These are phyloP conservation scores for Scalesia atractyloides DNA, from an alignment of 129 eudicot genomes.

Conservation along the genomic window DNA sequence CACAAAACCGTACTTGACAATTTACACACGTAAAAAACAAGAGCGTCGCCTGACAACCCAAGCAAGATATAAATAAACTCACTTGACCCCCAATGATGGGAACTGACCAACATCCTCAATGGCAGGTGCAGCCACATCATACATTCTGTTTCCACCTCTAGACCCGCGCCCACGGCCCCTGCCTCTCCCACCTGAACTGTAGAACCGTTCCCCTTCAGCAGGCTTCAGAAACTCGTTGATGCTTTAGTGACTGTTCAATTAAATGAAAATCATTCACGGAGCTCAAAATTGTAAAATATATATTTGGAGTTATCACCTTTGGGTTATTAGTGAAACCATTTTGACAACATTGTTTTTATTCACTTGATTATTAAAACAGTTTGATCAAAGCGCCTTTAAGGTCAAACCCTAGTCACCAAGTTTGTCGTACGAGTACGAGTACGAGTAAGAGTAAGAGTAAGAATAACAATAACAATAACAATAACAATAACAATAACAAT, in stretches of 20 bases:
- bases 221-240: slow-evolving; percentile 86
- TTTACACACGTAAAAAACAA: slow-evolving; percentile 49
- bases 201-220: slow-evolving; percentile 62
- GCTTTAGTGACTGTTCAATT: slow-evolving; percentile 52
- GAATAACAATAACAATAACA: no score
- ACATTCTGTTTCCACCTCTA: slow-evolving; percentile 43
- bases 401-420: no score
- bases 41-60: slow-evolving; percentile 6
- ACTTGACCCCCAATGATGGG: slow-evolving; percentile 75
- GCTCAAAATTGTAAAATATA: background rate
- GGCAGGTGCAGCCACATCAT: slow-evolving; percentile 50
- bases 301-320: background rate
- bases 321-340: background rate
- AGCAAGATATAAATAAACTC: slow-evolving; percentile 7
- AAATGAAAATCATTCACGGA: background rate
- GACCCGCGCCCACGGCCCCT: slow-evolving; percentile 68
- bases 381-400: slow-evolving; percentile 20
- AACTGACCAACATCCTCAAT: slow-evolving; percentile 76
- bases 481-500: no score
- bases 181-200: slow-evolving; percentile 49
- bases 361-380: background rate
- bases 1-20: slow-evolving; percentile 33
- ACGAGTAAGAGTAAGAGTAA: no score
- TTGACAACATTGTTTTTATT: background rate
- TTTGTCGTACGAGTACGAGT: no score